Percentiles rank a stretch among this genome's conserved stretches.
These are phyloP conservation scores for Fistulinella cinereoalba DNA, from an alignment of 1,284 basidiomycete genomes.

Conservation along the genomic window DNA sequence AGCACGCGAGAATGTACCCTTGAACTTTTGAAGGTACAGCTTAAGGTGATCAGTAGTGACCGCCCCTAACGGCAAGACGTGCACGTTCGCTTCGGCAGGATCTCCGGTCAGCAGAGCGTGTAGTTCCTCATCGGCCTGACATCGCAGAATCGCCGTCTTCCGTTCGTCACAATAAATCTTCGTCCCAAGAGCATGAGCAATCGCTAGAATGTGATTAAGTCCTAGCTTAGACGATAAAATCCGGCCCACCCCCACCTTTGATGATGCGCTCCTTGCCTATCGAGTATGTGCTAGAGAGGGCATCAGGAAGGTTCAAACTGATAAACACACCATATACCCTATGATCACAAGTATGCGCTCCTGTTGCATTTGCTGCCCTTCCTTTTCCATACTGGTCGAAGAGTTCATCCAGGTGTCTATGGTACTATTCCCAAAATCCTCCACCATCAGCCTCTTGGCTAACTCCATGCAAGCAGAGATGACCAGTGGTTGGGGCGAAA, in stretches of 20 bases:
- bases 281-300: constrained; percentile 75
- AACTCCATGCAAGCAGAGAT: constrained; percentile 89
- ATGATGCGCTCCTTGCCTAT: constrained; percentile 98
- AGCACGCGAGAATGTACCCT: constrained; percentile 69
- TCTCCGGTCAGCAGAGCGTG: constrained; percentile 76
- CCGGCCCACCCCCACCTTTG: constrained; percentile 60
- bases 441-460: constrained; percentile 56
- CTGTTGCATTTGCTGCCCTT: constrained; percentile 28
- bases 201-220: constrained; percentile 47
- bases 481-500: constrained; percentile 91
- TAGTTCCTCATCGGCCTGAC: constrained; percentile 81
- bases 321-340: constrained; percentile 52
- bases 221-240: not conserved
- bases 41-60: constrained; percentile 80
- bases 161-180: constrained; percentile 89
- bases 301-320: not conserved
- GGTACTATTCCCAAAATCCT: constrained; percentile 34
- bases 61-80: constrained; percentile 79
- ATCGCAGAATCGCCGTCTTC: constrained; percentile 77
- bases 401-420: constrained; percentile 43
- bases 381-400: constrained; percentile 31
- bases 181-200: constrained; percentile 79
- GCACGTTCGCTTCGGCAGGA: constrained; percentile 77
- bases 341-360: constrained; percentile 71
- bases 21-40: constrained; percentile 74